phyloP scores from a whole-genome alignment of 805 yeast genomes.

The Barnettozyma salicaria region DNA sequence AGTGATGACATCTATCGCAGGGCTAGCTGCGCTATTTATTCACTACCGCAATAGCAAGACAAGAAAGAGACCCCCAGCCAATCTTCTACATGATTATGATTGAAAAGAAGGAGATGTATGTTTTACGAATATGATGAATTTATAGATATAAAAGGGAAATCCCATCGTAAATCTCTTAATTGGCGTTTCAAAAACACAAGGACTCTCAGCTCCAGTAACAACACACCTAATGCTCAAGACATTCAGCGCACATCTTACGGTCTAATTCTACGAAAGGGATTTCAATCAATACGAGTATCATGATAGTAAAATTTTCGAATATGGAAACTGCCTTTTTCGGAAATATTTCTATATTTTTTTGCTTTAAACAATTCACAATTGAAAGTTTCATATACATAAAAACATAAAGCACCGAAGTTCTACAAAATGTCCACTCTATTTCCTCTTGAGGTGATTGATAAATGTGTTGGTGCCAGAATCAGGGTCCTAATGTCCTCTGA shows the following conservation, averaged over 20 bases:
- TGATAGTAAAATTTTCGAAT: too few species aligned
- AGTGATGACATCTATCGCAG: constrained; percentile 23
- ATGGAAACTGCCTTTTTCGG: neutral
- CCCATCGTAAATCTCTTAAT: too few species aligned
- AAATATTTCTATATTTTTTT: neutral
- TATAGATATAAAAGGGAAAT: neutral
- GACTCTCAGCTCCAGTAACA: too few species aligned
- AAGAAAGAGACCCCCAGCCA: neutral
- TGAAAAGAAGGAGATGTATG: too few species aligned
- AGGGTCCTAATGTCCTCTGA: constrained; percentile 58
- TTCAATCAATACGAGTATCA: too few species aligned
- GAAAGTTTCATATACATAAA: neutral
- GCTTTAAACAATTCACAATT: neutral
- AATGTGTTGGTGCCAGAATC: constrained; percentile 73
- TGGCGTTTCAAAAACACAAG: too few species aligned
- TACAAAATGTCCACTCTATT: constrained; percentile 24
- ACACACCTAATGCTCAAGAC: too few species aligned
- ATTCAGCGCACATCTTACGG: too few species aligned
- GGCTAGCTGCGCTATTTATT: constrained; percentile 4
- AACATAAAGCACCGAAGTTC: neutral
- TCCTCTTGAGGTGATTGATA: constrained; percentile 85
- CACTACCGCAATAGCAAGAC: neutral
- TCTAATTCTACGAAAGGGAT: too few species aligned
- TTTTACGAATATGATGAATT: constrained; percentile 1
- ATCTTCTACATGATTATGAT: too few species aligned